Evolutionary conservation across 306 rosid species (phyloP).

Genomic region (Datisca glomerata): DNA sequence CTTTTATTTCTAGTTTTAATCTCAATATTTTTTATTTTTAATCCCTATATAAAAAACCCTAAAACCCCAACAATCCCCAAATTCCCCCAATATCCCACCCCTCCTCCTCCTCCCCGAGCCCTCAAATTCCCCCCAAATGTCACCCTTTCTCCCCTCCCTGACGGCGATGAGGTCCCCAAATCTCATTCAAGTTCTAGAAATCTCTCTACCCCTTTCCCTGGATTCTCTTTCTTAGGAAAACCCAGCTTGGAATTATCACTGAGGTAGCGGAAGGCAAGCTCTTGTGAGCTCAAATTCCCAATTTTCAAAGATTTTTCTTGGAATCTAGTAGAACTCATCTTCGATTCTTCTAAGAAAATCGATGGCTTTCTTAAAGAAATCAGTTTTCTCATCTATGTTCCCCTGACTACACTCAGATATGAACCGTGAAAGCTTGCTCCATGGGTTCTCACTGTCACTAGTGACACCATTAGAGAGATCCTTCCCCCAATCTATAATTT

Average conservation of each 20-base stretch:
- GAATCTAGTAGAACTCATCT: conserved; percentile 25
- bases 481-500: no score
- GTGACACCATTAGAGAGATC: conserved; percentile 37
- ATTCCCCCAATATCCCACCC: no score
- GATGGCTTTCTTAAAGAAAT: conserved; percentile 24
- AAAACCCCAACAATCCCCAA: no score
- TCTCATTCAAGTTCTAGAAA: conserved; percentile 64
- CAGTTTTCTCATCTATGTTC: conserved; percentile 28
- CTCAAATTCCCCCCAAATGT: no score
- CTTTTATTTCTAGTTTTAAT: no score
- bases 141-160: no score
- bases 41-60: no score
- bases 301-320: conserved; percentile 20
- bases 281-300: conserved; percentile 46
- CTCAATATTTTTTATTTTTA: no score
- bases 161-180: no score
- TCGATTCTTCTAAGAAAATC: conserved; percentile 33
- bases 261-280: conserved; percentile 76
- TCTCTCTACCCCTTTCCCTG: conserved; percentile 73
- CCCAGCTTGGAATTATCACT: conserved; percentile 48
- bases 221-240: conserved; percentile 40
- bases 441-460: conserved; percentile 73
- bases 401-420: conserved; percentile 28
- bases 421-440: conserved; percentile 51
- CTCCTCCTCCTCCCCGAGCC: no score